These are phyloP conservation scores for Albugo laibachii DNA, from an alignment of 352 stramenopile species.

Conservation along the genomic window DNA sequence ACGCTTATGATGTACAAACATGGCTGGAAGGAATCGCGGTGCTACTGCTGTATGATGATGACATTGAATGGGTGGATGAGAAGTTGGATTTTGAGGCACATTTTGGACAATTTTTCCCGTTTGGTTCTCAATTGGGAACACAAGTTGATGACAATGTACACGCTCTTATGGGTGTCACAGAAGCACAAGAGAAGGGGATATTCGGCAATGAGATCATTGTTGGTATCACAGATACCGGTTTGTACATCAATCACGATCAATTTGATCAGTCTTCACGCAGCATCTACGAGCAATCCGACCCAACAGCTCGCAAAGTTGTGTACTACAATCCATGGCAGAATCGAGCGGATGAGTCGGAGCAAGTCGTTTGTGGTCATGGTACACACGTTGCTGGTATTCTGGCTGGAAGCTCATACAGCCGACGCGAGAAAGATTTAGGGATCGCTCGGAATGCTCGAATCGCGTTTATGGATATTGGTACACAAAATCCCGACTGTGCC, in stretches of 20 bases:
- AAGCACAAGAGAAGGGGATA: conserved; percentile 36
- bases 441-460: conserved; percentile 62
- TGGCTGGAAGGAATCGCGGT: conserved; percentile 36
- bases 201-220: conserved; percentile 46
- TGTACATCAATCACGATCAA: conserved; percentile 71
- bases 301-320: conserved; percentile 43
- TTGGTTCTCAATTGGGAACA: conserved; percentile 9
- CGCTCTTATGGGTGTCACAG: conserved; percentile 39
- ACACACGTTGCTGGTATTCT: conserved; percentile 76
- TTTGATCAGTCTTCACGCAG: conserved; percentile 42
- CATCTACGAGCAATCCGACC: conserved; percentile 19
- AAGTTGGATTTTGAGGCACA: conserved; percentile 17
- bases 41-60: conserved; percentile 19
- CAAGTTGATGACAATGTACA: conserved; percentile 41
- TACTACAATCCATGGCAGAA: conserved; percentile 65
- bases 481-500: conserved; percentile 23
- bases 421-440: conserved; percentile 27
- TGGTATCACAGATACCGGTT: conserved; percentile 59
- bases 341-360: conserved; percentile 33
- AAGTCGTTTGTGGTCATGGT: conserved; percentile 62
- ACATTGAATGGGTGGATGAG: conserved; percentile 48
- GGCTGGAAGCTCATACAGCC: conserved; percentile 50
- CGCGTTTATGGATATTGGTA: conserved; percentile 83
- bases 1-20: conserved; percentile 23
- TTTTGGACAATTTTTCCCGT: conserved; percentile 7